Evolutionary conservation across 805 yeast genomes (phyloP), one percentile per base, ranked within the genome.

Genomic region (Starmerella apis): DNA sequence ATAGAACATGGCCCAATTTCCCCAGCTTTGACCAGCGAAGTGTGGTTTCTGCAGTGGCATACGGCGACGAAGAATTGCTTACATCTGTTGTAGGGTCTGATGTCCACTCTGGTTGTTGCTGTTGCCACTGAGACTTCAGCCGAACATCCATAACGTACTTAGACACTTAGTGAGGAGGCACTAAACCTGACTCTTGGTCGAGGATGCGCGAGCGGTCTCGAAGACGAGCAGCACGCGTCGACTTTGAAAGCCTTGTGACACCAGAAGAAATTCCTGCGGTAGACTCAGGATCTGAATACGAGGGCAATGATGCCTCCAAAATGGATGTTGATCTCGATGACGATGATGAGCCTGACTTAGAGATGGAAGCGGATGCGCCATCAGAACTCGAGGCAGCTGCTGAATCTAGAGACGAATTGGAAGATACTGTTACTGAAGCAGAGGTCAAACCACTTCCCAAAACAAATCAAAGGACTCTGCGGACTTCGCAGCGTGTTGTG

Each of bases 1-100:
- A 69, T 2, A 73, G 44, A 20, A 60, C 61, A 10, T 62, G 56
- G 38, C 74, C 70, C 28, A 73, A 49, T 30, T 62, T 63, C 25
- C 70, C 66, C 38, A 80, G 70, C 49, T 67, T 65, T 2, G 65
- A 61, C 74, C 76, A 73, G 25, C 43, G 37, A n/a, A 43, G 11
- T 23, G 37, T 31, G 2, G 46, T 11, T 13, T 31, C 46, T 5
- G 46, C 35, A 13, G 27, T 9, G 11, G 23, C 27, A 28, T 27
- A 43, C 37, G 35, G 46, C 18, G 37, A 43, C 4, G 31, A 13
- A 4, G 43, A 11, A 14, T 27, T 18, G 16, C 16, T 16, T 6
- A 7, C 7, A 19, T 13, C 25, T 3, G 24, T 11, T 19, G 45
- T 8, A 19, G 25, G 13, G 27, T 27, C 35, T 14, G 33, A 19